Evolutionary conservation across 345 rosid genomes (phyloP).

Genomic region (Camelina sativa): DNA sequence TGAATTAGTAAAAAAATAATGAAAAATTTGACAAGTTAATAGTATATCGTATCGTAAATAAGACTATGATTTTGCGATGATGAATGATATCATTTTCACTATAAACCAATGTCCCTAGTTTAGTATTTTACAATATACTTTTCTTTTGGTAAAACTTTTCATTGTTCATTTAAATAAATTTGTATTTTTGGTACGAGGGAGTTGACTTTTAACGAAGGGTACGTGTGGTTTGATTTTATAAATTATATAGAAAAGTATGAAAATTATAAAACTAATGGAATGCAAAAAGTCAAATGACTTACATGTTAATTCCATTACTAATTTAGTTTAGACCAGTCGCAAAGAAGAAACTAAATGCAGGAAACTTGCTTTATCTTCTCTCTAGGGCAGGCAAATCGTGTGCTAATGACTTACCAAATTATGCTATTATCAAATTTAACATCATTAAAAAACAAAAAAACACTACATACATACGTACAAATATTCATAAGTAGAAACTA

Average conservation of each 20-base stretch:
- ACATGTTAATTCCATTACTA: conserved; percentile 21
- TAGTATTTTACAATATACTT: background rate
- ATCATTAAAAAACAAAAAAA: background rate
- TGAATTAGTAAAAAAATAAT: conserved; percentile 26
- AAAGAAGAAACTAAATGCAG: conserved; percentile 29
- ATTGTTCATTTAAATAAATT: background rate
- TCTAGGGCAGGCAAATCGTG: conserved; percentile 22
- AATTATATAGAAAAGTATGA: conserved; percentile 15
- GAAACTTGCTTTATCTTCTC: conserved; percentile 24
- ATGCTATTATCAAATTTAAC: background rate
- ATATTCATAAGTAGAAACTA: background rate
- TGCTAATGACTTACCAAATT: conserved; percentile 17
- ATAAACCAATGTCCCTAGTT: conserved; percentile 6
- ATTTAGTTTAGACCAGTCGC: conserved; percentile 29
- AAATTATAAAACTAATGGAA: conserved; percentile 19
- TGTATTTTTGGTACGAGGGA: conserved; percentile 13
- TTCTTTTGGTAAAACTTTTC: background rate
- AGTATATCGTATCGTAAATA: background rate
- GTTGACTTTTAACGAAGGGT: conserved; percentile 33
- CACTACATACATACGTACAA: background rate
- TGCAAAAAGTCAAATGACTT: conserved; percentile 36
- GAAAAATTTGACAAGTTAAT: background rate
- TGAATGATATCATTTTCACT: background rate
- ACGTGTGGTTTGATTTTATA: conserved; percentile 19
- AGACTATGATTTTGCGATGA: background rate